Conservation (phyloP, 1,284 basidiomycete species). For the Ustilago bromivora region DNA sequence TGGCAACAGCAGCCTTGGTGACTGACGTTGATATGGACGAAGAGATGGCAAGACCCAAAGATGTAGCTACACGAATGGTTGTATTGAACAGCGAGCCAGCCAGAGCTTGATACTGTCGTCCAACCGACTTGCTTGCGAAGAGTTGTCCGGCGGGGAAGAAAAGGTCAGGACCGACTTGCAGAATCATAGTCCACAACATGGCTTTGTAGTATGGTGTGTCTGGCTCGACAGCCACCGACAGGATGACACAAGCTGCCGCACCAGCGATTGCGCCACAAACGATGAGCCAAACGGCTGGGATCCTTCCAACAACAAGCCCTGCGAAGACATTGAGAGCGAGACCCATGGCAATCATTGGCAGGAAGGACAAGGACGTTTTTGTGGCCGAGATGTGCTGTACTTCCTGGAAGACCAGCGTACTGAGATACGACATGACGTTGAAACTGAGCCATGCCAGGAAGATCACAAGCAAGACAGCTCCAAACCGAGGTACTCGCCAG, state of each 20-base stretch:
- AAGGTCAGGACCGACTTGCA: slow-evolving; percentile 68
- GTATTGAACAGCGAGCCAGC: slow-evolving; percentile 66
- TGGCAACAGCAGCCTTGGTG: slow-evolving; percentile 35
- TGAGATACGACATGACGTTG: slow-evolving; percentile 63
- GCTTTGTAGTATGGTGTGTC: slow-evolving; percentile 80
- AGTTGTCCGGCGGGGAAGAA: slow-evolving; percentile 57
- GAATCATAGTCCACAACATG: slow-evolving; percentile 81
- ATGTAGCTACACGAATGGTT: slow-evolving; percentile 59
- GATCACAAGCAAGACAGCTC: slow-evolving; percentile 77
- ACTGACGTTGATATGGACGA: slow-evolving; percentile 57
- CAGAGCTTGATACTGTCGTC: slow-evolving; percentile 51
- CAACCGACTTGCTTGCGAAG: slow-evolving; percentile 52
- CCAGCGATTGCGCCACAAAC: slow-evolving; percentile 73
- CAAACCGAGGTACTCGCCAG: slow-evolving; percentile 56
- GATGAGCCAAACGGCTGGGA: slow-evolving; percentile 64
- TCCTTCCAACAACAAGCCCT: slow-evolving; percentile 52
- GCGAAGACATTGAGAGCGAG: slow-evolving; percentile 64
- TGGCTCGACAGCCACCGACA: slow-evolving; percentile 80
- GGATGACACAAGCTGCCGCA: slow-evolving; percentile 73
- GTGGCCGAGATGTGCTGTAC: slow-evolving; percentile 73
- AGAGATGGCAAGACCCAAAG: slow-evolving; percentile 59
- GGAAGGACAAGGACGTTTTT: slow-evolving; percentile 79
- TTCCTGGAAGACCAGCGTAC: slow-evolving; percentile 55
- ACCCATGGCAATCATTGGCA: slow-evolving; percentile 76
- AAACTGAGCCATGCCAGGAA: slow-evolving; percentile 80